These are phyloP conservation scores for Neoscytalidium dimidiatum DNA, from an alignment of 2,329 filamentous ascomycete species.

Conservation along the genomic window DNA sequence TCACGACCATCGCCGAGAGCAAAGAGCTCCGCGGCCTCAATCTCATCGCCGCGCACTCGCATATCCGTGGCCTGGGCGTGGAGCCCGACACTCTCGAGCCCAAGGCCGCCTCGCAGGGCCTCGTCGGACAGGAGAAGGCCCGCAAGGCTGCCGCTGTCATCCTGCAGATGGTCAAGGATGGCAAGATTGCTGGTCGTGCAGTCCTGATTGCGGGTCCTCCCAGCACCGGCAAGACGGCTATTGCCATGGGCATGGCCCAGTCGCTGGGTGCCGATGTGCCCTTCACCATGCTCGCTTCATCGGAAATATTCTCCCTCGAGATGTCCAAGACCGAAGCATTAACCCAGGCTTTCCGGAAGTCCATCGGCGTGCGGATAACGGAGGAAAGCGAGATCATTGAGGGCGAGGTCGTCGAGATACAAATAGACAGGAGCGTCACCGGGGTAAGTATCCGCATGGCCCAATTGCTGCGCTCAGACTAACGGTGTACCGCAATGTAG, in stretches of 20 bases:
- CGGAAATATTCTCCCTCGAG: slow-evolving; percentile 97
- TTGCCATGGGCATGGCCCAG: slow-evolving; percentile 98
- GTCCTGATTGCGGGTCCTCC: slow-evolving; percentile 94
- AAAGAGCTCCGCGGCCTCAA: slow-evolving; percentile 96
- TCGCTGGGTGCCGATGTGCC: slow-evolving; percentile 91
- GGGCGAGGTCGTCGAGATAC: slow-evolving; percentile 97
- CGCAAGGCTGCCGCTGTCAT: slow-evolving; percentile 95
- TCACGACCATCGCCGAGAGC: slow-evolving; percentile 86
- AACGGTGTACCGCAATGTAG: slow-evolving; percentile 34
- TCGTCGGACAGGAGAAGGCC: slow-evolving; percentile 95
- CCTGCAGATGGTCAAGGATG: slow-evolving; percentile 97
- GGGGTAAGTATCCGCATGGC: slow-evolving; percentile 55
- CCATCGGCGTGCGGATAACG: slow-evolving; percentile 96
- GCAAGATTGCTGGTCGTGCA: slow-evolving; percentile 94
- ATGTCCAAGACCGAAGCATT: slow-evolving; percentile 99
- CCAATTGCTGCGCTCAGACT: neutral
- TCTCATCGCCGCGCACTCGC: slow-evolving; percentile 96
- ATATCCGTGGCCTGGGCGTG: slow-evolving; percentile 93
- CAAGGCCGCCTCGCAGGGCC: slow-evolving; percentile 79
- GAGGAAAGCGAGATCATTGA: slow-evolving; percentile 99
- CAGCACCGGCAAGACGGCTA: slow-evolving; percentile 96
- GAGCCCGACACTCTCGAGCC: slow-evolving; percentile 90
- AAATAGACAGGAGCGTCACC: slow-evolving; percentile 95
- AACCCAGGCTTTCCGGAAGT: slow-evolving; percentile 98
- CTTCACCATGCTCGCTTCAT: slow-evolving; percentile 93